Evolutionary conservation across 805 yeast genomes (phyloP).

Genomic region (Komagataella ulmi): DNA sequence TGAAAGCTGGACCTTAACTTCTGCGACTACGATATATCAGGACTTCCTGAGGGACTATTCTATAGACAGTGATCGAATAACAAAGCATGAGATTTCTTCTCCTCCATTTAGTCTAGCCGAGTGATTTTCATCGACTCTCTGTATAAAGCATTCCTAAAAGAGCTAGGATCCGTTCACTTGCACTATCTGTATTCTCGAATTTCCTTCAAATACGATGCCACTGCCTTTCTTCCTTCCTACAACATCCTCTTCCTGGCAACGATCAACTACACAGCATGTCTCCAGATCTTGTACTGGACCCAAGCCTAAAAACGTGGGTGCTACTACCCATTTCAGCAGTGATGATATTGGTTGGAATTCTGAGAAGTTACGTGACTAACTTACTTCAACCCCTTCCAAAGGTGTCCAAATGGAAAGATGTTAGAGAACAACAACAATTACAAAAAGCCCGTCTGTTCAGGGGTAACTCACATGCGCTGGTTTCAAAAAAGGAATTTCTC

Average conservation of each 20-base stretch:
- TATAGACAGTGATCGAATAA: too few species aligned
- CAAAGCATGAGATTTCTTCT: too few species aligned
- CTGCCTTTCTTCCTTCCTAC: not conserved
- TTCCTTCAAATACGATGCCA: not conserved
- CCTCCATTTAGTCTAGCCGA: too few species aligned
- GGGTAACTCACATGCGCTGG: conserved; percentile 32
- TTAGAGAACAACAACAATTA: conserved; percentile 54
- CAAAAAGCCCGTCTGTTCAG: conserved; percentile 45
- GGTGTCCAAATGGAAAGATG: conserved; percentile 32
- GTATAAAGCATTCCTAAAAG: too few species aligned
- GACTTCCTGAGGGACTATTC: too few species aligned
- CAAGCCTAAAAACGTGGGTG: conserved; percentile 80
- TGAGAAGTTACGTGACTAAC: conserved; percentile 54
- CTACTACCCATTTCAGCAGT: conserved; percentile 78
- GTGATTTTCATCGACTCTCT: too few species aligned
- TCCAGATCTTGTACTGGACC: conserved; percentile 60
- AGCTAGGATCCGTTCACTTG: too few species aligned
- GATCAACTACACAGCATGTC: conserved; percentile 6
- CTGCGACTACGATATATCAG: too few species aligned
- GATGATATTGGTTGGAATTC: conserved; percentile 77
- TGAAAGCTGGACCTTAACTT: not conserved
- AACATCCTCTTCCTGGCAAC: not conserved
- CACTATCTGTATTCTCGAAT: not conserved
- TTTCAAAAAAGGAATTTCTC: conserved; percentile 33
- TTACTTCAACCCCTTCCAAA: conserved; percentile 49